Evolutionary conservation across 306 rosid species (phyloP).

Genomic region (Castanopsis chinensis): DNA sequence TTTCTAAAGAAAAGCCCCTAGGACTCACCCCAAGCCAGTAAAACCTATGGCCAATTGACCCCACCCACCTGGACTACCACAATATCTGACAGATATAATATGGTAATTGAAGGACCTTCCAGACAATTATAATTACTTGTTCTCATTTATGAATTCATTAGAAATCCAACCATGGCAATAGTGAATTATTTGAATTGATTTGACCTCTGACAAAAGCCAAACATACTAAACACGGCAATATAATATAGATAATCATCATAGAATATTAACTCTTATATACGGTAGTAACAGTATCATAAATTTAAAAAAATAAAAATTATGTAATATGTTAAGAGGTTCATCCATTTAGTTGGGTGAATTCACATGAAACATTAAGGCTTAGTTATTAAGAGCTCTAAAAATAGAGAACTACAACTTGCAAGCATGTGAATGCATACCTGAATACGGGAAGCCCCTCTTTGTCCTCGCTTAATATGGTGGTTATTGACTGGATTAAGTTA

Average conservation of each 20-base stretch:
- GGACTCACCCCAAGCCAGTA: too few relatives aligned
- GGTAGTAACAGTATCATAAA: background rate
- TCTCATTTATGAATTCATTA: background rate
- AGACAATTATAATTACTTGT: background rate
- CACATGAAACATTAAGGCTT: constrained; percentile 6
- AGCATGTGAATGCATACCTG: constrained; percentile 55
- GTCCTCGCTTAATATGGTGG: constrained; percentile 64
- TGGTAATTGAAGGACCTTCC: background rate
- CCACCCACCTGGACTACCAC: background rate
- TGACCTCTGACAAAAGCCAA: background rate
- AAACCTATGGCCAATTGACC: too few relatives aligned
- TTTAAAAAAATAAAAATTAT: background rate
- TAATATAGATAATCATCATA: background rate
- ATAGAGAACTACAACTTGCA: background rate
- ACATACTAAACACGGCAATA: background rate
- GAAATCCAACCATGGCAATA: background rate
- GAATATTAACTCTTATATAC: background rate
- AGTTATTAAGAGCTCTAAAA: background rate
- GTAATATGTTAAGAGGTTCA: background rate
- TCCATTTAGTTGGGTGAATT: background rate
- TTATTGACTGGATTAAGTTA: constrained; percentile 62
- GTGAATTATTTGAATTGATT: background rate
- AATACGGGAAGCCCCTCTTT: constrained; percentile 83
- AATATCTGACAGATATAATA: background rate
- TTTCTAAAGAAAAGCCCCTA: too few relatives aligned